phyloP scores from a whole-genome alignment of 2,329 filamentous ascomycete genomes.

The Penicillium sp. region DNA sequence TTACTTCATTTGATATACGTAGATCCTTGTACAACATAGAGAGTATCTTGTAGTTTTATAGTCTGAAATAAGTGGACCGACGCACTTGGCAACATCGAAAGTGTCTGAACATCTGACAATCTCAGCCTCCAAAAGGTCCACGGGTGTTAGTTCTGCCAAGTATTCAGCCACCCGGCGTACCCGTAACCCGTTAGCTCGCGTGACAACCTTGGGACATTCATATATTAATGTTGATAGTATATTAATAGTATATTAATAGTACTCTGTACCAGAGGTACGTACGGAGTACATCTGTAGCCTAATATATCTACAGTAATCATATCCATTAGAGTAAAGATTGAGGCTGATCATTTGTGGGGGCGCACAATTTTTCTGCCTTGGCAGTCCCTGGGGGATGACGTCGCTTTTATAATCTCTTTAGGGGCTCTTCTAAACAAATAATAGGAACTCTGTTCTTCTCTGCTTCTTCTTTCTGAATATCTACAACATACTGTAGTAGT shows the following conservation, averaged over 20 bases:
- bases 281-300: neutral
- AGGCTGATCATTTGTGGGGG: neutral
- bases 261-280: neutral
- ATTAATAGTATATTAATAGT: neutral
- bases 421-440: neutral
- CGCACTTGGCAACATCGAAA: neutral
- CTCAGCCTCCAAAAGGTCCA: neutral
- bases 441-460: neutral
- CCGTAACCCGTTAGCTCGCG: neutral
- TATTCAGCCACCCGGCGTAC: constrained; percentile 1
- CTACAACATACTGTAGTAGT: neutral
- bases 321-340: neutral
- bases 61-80: neutral
- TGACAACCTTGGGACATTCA: neutral
- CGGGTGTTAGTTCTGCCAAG: neutral
- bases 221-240: neutral
- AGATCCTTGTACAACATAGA: neutral
- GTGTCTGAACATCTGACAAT: neutral
- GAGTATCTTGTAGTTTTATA: neutral
- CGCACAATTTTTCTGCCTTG: neutral
- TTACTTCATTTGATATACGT: neutral
- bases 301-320: neutral
- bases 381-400: constrained; percentile 2
- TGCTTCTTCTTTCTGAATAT: neutral
- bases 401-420: neutral